A percentile compares a stretch with the other conserved stretches of the same genome.
Conservation (phyloP, 1,284 basidiomycete species). For the Cutaneotrichosporon sp. region DNA sequence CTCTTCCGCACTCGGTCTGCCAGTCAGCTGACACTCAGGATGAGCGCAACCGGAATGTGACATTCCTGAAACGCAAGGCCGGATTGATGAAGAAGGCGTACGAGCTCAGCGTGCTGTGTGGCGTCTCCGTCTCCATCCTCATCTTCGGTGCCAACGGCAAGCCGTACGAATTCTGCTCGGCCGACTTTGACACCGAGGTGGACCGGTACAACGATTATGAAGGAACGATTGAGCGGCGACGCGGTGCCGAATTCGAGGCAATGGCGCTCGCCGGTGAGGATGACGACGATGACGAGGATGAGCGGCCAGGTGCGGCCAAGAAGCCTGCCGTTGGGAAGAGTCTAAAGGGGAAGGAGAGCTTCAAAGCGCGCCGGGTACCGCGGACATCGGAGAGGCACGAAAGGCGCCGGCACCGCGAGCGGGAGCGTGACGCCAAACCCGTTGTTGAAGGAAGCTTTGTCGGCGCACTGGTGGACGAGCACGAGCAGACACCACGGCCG, state of each 20-base stretch:
- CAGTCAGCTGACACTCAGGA: constrained; percentile 27
- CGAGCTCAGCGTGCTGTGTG: constrained; percentile 48
- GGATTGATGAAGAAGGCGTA: constrained; percentile 50
- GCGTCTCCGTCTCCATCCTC: constrained; percentile 46
- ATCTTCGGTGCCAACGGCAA: constrained; percentile 46
- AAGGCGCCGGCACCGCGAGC: background rate
- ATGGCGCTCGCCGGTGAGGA: constrained; percentile 41
- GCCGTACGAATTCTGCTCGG: constrained; percentile 46
- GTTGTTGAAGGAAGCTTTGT: constrained; percentile 33
- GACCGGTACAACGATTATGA: constrained; percentile 48
- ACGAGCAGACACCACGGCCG: background rate
- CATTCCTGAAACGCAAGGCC: constrained; percentile 44
- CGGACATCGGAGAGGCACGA: background rate
- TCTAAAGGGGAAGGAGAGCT: constrained; percentile 44
- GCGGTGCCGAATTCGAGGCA: constrained; percentile 45
- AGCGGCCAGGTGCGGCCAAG: constrained; percentile 4
- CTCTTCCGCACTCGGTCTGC: background rate
- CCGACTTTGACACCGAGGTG: constrained; percentile 42
- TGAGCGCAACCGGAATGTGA: constrained; percentile 42
- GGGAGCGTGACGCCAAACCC: constrained; percentile 9
- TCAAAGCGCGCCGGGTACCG: constrained; percentile 27
- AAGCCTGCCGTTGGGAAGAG: constrained; percentile 18
- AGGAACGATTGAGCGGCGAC: constrained; percentile 47
- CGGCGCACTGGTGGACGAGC: constrained; percentile 25
- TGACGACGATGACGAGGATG: constrained; percentile 44